A percentile compares a stretch with the other conserved stretches of the same genome.
Conservation (phyloP, 495 filamentous ascomycete genomes). For the Aspergillus egyptiacus region DNA sequence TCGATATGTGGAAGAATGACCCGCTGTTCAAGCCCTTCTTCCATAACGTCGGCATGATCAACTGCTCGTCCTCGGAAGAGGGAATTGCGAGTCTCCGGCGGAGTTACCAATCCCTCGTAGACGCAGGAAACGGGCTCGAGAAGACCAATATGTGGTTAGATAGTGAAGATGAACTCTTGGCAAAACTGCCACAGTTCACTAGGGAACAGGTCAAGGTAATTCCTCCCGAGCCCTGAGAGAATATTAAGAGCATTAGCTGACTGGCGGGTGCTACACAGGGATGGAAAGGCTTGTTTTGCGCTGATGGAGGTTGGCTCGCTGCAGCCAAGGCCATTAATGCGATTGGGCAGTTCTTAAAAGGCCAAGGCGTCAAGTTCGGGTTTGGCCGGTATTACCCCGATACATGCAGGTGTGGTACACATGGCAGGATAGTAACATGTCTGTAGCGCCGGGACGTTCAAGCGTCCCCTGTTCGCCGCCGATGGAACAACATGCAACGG, state of each 20-base stretch:
- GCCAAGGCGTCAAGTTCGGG: neutral
- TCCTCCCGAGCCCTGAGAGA: neutral
- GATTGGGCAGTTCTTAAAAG: neutral
- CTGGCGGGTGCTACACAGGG: neutral
- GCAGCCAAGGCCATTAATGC: constrained; percentile 8
- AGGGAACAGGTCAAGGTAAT: constrained; percentile 1
- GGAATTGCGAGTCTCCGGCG: neutral
- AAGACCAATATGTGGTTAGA: constrained; percentile 1
- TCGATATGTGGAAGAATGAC: constrained; percentile 5
- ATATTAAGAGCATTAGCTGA: neutral
- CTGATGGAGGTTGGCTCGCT: constrained; percentile 4
- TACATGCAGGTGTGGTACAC: neutral
- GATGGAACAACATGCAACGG: constrained; percentile 3
- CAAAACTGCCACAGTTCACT: neutral
- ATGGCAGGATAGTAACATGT: neutral
- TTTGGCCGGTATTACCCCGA: neutral
- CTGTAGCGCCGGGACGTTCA: neutral
- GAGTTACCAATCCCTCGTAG: neutral
- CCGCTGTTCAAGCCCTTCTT: constrained; percentile 3
- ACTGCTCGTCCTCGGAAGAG: neutral
- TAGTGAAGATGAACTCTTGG: neutral
- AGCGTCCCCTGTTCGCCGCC: neutral
- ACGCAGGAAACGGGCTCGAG: neutral
- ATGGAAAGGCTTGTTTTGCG: constrained; percentile 7
- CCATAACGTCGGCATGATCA: constrained; percentile 4